Base-by-base conservation (phyloP, 192 early-diverging fungal species). In the Chytriomyces sp. region DNA sequence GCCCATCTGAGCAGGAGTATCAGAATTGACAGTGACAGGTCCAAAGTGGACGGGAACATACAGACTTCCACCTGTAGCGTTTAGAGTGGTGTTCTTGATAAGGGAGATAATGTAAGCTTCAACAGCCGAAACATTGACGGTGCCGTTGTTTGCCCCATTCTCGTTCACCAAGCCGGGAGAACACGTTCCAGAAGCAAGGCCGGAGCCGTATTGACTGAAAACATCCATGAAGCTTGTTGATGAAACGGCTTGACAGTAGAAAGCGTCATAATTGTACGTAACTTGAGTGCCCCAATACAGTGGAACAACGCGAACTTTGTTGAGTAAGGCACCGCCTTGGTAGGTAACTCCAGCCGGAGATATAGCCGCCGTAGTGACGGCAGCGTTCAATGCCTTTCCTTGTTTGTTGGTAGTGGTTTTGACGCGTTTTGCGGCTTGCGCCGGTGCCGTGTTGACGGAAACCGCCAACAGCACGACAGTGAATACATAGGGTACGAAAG, bases 1-100 rank as follows among this genome's bases (percentile, higher is more conserved):
- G 7, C 54, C 54, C 54, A 56, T 22, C 10, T 26, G 17, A 26
- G 26, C 5, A 17, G 17, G 17, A 56, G 7, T 25, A 26, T 56
- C 25, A 6, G 10, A 10, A 26, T 56, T 56, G 25, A 56, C 28
- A 5, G 54, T 25, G 17, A 56, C 54, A 6, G 54, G 54, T 22
- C 17, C 10, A 25, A 56, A 56, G 54, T 56, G 54, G 10, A 56
- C 54, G 10, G 54, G 54, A 56, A 56, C 54, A 26, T 56, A 56
- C 54, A 56, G 28, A 26, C 54, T 56, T 17, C 54, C 54, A 6
- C 54, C 54, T 6, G 54, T 22, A 6, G 54, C 17, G 54, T 56
- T 26, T 6, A 56, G 54, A 22, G 25, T 26, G 5, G 17, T 26
- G 6, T 10, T 22, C 5, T 6, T 17, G 28, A 56, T 26, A 6